Percentiles rank a stretch among this genome's conserved stretches.
phyloP scores from a whole-genome alignment of 768 basidiomycete genomes.

The Sutorius australiensis region DNA sequence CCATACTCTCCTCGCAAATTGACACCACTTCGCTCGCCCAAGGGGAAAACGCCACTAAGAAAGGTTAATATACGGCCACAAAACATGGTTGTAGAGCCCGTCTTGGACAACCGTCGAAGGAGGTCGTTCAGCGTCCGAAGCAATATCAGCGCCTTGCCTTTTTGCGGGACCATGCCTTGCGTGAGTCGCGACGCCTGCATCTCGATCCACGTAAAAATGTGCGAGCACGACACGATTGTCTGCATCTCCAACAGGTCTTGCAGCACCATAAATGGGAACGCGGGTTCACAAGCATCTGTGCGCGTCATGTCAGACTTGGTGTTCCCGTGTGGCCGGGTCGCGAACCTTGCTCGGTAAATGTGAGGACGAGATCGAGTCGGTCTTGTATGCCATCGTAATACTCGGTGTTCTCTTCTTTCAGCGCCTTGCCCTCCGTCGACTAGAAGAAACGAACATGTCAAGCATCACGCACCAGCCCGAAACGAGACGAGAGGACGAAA shows the following conservation, averaged over 20 bases:
- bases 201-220: constrained; percentile 89
- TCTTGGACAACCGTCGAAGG: constrained; percentile 81
- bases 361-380: constrained; percentile 68
- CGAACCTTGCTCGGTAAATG: constrained; percentile 75
- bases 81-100: constrained; percentile 79
- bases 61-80: constrained; percentile 88
- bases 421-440: constrained; percentile 65
- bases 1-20: constrained; percentile 88
- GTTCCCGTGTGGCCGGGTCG: constrained; percentile 6
- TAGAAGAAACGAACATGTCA: constrained; percentile 24
- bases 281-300: constrained; percentile 72
- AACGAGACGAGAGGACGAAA: constrained; percentile 11
- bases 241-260: constrained; percentile 84
- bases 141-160: constrained; percentile 82
- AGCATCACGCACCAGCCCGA: background rate
- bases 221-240: constrained; percentile 80
- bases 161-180: constrained; percentile 75
- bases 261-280: constrained; percentile 68
- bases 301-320: background rate
- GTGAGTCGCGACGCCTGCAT: constrained; percentile 65
- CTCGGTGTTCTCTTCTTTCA: constrained; percentile 45
- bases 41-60: constrained; percentile 77
- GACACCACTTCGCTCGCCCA: constrained; percentile 88
- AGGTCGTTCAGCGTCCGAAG: constrained; percentile 86
- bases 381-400: constrained; percentile 63